A percentile compares a stretch with the other conserved stretches of the same genome.
These are phyloP conservation scores for Davidsoniella neocaledoniae DNA, from an alignment of 2,329 filamentous ascomycete genomes.

Conservation along the genomic window DNA sequence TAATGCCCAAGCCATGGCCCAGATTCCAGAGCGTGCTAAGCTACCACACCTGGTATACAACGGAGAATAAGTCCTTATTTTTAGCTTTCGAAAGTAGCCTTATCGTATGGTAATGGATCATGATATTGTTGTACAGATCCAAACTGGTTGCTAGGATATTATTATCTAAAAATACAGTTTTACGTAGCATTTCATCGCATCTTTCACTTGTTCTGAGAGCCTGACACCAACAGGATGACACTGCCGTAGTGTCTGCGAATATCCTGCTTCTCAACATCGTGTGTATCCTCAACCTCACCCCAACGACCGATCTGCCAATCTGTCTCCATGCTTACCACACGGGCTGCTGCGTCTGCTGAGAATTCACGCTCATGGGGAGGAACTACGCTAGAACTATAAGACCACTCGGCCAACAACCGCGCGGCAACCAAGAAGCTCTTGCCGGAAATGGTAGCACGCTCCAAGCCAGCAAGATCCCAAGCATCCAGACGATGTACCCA, in stretches of 20 bases:
- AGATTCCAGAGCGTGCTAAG: constrained; percentile 18
- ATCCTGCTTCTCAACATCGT: constrained; percentile 91
- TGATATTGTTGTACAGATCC: neutral
- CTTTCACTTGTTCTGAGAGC: constrained; percentile 20
- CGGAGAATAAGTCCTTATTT: neutral
- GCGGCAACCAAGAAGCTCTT: constrained; percentile 73
- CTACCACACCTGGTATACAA: constrained; percentile 2
- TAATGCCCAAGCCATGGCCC: constrained; percentile 14
- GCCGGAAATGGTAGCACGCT: constrained; percentile 65
- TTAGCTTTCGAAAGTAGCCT: no score
- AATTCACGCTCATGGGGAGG: constrained; percentile 31
- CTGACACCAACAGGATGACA: constrained; percentile 63
- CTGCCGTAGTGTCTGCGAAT: constrained; percentile 75
- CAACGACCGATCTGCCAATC: constrained; percentile 79
- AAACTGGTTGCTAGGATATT: neutral
- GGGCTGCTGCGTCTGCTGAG: constrained; percentile 67
- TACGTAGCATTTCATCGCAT: neutral
- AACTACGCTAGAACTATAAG: constrained; percentile 39
- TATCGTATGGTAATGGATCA: no score
- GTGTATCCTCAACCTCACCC: constrained; percentile 96
- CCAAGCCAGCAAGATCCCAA: constrained; percentile 75
- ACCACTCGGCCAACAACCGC: constrained; percentile 75
- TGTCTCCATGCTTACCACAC: constrained; percentile 67
- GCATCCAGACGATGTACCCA: constrained; percentile 59
- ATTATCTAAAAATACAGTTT: neutral